These are phyloP conservation scores for Sphagnum contortum DNA, from an alignment of 225 moss, liverwort and hornwort genomes.

Conservation along the genomic window DNA sequence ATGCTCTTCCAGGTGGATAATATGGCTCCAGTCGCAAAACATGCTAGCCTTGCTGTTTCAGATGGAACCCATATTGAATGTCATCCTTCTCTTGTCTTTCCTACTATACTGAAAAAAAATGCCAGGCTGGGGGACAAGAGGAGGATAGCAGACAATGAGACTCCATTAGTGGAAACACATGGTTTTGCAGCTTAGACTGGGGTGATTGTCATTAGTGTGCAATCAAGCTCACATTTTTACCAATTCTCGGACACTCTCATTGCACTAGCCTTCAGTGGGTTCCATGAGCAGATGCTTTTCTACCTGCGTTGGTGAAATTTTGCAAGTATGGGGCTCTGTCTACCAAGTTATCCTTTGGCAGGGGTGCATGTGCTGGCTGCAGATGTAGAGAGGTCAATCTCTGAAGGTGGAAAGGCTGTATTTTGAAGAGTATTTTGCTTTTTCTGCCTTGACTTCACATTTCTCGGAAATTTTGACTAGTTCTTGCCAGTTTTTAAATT, in stretches of 20 bases:
- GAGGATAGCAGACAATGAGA: conserved; percentile 30
- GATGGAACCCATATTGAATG: neutral
- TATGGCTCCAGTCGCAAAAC: neutral
- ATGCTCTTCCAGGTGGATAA: conserved; percentile 58
- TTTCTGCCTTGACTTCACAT: too few relatives aligned
- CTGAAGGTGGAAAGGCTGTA: neutral
- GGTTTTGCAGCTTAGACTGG: conserved; percentile 19
- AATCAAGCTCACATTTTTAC: neutral
- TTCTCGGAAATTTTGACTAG: too few relatives aligned
- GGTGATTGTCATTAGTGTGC: conserved; percentile 12
- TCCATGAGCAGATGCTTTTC: conserved; percentile 23
- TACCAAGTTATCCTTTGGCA: conserved; percentile 30
- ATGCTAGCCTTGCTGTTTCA: conserved; percentile 26
- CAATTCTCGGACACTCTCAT: conserved; percentile 15
- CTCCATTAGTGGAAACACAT: conserved; percentile 39
- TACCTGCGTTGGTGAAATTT: conserved; percentile 13
- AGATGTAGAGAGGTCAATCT: conserved; percentile 2
- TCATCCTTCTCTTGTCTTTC: neutral
- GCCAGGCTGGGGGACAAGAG: too few relatives aligned
- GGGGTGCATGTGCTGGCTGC: conserved; percentile 10
- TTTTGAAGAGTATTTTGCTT: too few relatives aligned
- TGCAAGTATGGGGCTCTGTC: conserved; percentile 30
- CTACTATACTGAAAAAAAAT: neutral
- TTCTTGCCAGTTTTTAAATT: too few relatives aligned
- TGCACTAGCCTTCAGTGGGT: conserved; percentile 38